phyloP scores from a whole-genome alignment of 192 early-diverging fungal species.

The Backusella tuberculispora region DNA sequence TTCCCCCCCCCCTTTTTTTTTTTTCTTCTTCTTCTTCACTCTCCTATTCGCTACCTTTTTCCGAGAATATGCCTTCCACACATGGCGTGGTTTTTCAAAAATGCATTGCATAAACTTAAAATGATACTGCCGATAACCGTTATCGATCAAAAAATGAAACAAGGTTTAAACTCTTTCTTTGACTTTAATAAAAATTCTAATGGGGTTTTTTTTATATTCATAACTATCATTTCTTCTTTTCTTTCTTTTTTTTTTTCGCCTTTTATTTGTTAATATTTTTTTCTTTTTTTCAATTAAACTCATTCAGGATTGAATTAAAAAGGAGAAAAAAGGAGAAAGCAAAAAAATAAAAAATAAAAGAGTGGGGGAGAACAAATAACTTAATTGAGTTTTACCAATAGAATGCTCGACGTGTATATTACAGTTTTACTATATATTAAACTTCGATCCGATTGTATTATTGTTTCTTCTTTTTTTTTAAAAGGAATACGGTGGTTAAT shows the following conservation, averaged over 20 bases:
- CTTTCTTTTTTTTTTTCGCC: neutral
- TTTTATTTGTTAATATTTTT: neutral
- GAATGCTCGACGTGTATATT: neutral
- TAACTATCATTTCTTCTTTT: neutral
- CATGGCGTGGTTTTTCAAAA: slow-evolving; percentile 15
- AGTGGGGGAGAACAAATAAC: slow-evolving; percentile 2
- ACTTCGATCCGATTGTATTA: neutral
- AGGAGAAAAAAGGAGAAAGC: neutral
- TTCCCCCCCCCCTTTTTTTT: neutral
- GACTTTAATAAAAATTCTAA: neutral
- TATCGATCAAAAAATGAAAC: slow-evolving; percentile 13
- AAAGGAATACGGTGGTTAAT: neutral
- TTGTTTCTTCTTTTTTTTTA: neutral
- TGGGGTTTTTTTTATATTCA: neutral
- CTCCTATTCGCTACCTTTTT: neutral
- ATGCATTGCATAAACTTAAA: neutral
- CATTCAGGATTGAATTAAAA: slow-evolving; percentile 11
- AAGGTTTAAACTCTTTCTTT: neutral
- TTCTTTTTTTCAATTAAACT: neutral
- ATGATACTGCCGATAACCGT: neutral
- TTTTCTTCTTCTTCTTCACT: no score
- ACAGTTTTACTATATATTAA: neutral
- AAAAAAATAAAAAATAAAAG: neutral
- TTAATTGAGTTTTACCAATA: slow-evolving; percentile 11
- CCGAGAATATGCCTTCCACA: slow-evolving; percentile 16